Conservation (phyloP, 441 rosid species). For the Populus hybrid region DNA sequence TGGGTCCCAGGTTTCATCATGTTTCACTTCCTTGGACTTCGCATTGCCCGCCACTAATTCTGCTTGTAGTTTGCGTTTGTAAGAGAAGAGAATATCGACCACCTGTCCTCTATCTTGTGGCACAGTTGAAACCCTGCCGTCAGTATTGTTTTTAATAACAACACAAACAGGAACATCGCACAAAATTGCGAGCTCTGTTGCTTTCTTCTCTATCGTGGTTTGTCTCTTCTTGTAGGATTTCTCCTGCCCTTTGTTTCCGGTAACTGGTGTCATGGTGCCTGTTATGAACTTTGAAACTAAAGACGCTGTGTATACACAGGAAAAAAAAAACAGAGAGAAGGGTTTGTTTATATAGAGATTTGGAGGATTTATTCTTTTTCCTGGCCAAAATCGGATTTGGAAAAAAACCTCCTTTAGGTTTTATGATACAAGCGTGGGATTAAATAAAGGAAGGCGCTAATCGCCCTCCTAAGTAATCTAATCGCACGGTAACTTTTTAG, state of each 20-base stretch:
- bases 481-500: too few relatives aligned
- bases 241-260: neutral
- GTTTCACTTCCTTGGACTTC: neutral
- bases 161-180: conserved; percentile 8
- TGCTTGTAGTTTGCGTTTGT: neutral
- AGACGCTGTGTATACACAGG: too few relatives aligned
- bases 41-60: neutral
- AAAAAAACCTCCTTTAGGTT: neutral
- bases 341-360: neutral
- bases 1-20: neutral
- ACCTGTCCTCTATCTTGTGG: neutral
- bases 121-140: neutral
- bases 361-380: neutral
- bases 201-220: neutral
- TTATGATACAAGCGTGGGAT: too few relatives aligned
- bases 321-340: neutral
- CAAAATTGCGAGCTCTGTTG: conserved; percentile 6
- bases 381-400: neutral
- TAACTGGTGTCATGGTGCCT: neutral
- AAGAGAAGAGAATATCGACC: neutral
- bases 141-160: neutral
- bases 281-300: neutral
- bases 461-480: too few relatives aligned
- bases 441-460: too few relatives aligned
- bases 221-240: neutral